A percentile compares a stretch with the other conserved stretches of the same genome.
Evolutionary conservation across 2,329 filamentous ascomycete genomes (phyloP).

Genomic region (Fusarium secorum): DNA sequence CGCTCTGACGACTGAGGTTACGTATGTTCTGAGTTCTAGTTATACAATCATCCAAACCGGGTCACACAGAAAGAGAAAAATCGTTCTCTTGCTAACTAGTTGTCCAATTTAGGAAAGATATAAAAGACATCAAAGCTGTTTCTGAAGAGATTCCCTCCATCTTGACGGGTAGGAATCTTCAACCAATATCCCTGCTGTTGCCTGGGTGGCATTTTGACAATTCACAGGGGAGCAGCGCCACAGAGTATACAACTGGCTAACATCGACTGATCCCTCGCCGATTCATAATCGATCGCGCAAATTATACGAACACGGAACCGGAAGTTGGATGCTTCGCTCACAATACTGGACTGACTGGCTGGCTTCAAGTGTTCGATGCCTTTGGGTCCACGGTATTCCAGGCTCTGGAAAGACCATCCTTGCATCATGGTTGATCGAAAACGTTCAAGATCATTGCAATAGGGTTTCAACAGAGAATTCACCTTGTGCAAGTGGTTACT

Average conservation of each 20-base stretch:
- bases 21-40: too few relatives aligned
- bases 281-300: background rate
- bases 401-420: background rate
- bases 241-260: background rate
- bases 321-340: background rate
- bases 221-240: accelerated
- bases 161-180: too few relatives aligned
- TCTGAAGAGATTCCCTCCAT: background rate
- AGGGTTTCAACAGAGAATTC: accelerated
- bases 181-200: too few relatives aligned
- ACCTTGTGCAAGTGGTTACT: accelerated
- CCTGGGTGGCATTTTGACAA: too few relatives aligned
- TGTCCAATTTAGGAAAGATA: too few relatives aligned
- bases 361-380: accelerated
- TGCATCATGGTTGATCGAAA: accelerated
- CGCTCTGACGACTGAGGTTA: background rate
- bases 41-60: too few relatives aligned
- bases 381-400: background rate
- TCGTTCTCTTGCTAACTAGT: too few relatives aligned
- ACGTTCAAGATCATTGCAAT: accelerated
- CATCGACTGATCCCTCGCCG: background rate
- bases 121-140: background rate
- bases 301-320: background rate
- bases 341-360: background rate
- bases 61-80: too few relatives aligned